Evolutionary conservation across 176 grass and related monocot genomes (phyloP).

Genomic region (Rhynchospora breviuscula): DNA sequence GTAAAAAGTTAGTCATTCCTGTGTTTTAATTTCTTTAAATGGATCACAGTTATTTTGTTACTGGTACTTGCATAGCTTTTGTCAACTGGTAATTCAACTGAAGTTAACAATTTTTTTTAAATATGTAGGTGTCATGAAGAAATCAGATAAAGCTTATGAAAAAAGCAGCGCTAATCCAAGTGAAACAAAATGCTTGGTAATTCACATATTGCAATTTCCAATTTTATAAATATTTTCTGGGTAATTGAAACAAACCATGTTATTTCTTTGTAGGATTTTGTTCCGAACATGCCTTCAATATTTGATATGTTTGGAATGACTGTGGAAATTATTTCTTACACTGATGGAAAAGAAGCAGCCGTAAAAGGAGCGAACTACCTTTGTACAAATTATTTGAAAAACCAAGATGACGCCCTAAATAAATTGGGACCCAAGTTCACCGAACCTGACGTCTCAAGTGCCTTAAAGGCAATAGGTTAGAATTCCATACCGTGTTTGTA

Average conservation of each 20-base stretch:
- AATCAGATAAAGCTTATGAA: constrained; percentile 37
- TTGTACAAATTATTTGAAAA: constrained; percentile 37
- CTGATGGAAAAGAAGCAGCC: constrained; percentile 77
- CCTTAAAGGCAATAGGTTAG: constrained; percentile 67
- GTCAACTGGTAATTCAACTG: background rate
- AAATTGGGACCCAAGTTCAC: constrained; percentile 37
- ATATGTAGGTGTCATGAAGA: constrained; percentile 67
- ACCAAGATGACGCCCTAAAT: constrained; percentile 26
- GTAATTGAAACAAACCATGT: constrained; percentile 14
- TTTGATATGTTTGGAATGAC: constrained; percentile 38
- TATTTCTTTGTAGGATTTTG: constrained; percentile 46
- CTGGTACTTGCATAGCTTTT: constrained; percentile 18
- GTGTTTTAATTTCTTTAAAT: background rate
- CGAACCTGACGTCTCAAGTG: constrained; percentile 55
- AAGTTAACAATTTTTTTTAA: background rate
- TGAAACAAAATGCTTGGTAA: constrained; percentile 36
- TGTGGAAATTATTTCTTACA: constrained; percentile 61
- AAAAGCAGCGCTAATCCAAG: constrained; percentile 36
- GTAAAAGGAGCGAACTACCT: constrained; percentile 91
- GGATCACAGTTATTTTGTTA: constrained; percentile 12
- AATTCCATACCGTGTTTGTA: constrained; percentile 6
- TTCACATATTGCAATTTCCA: constrained; percentile 15
- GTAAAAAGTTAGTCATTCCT: background rate
- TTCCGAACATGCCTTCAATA: constrained; percentile 35
- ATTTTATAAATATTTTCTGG: constrained; percentile 14